Evolutionary conservation across 257 asterid species (phyloP), one percentile per base, ranked within the genome.

Genomic region (Orobanche coerulescens): DNA sequence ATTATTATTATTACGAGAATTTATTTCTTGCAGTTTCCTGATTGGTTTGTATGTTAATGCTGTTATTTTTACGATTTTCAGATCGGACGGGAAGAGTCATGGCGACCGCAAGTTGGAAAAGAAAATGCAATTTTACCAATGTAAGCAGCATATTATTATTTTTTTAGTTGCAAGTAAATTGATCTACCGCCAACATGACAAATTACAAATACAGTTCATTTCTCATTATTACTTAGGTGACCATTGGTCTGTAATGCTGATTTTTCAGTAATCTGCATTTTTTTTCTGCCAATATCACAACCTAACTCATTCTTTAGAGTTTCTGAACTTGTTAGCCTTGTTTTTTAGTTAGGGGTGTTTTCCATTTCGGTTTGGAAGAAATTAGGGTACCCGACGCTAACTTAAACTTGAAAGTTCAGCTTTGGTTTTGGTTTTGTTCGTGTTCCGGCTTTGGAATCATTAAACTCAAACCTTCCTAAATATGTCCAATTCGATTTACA

Each of bases 81-180:
- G 86, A 34, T 36, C 76, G 65, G 92, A 81, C 25, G 78, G 53
- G 8, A 61, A 57, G 39, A 49, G 78, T 9, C 80, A 69, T 1
- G 82, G 83, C 8, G 92, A 82, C 9, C 82, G 76, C 62, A 89
- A 81, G 73, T 81, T 89, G 62, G 86, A 82, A 37, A 90, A 82
- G 86, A 82, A 90, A 71, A 46, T 90, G 62, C 72, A 75, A 37
- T 90, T 90, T 70, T 81, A 90, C 58, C 67, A 80, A 6, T 73
- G 96, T 85, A 73, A 74, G 78, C 18, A 74, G 78, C 18, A 25
- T 14, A 14, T n/a, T n/a, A n/a, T 30, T 3, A 0, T 16, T 40
- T 25, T 34, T 28, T 11, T 1, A n/a, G 18, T 20, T 46, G 9
- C 15, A 15, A 9, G 12, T 52, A 19, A 13, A 8, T 49, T 37